A percentile compares a stretch with the other conserved stretches of the same genome.
Conservation (phyloP, 139 green algal species). For the Volvox africanus region DNA sequence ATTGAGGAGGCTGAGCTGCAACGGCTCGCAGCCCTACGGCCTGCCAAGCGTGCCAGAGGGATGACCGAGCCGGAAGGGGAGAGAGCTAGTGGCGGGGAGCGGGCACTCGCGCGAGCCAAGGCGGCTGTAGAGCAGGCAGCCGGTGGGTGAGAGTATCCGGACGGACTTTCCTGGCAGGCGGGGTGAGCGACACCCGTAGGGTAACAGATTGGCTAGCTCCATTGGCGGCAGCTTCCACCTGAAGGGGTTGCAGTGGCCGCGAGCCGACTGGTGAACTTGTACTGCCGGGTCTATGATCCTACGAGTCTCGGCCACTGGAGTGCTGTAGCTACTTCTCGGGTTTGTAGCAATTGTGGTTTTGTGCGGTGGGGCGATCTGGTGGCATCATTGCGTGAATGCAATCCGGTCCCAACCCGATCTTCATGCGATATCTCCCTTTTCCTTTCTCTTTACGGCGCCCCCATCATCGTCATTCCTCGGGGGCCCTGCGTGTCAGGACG, state of each 20-base stretch:
- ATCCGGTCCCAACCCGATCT: neutral
- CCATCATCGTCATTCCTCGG: neutral
- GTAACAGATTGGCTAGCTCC: no score
- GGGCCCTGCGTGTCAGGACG: neutral
- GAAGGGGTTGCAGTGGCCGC: no score
- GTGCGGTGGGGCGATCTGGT: no score
- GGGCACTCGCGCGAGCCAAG: slow-evolving; percentile 8
- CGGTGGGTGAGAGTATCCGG: slow-evolving; percentile 12
- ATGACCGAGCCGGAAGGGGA: neutral
- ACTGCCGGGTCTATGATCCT: no score
- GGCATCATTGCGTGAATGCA: no score
- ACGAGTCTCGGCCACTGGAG: no score
- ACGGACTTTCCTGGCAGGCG: no score
- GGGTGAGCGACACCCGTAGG: no score
- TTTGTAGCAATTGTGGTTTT: no score
- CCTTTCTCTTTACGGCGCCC: neutral
- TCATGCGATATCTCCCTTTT: neutral
- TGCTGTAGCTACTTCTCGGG: no score
- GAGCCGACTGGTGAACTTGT: no score
- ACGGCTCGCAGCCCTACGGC: slow-evolving; percentile 30
- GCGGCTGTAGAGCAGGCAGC: slow-evolving; percentile 40
- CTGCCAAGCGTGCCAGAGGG: slow-evolving; percentile 23
- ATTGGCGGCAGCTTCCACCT: no score
- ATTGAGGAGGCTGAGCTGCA: slow-evolving; percentile 49
- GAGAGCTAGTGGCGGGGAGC: neutral